Conservation (phyloP, 192 early-diverging fungal genomes). For the Rhizoclosmatium globosum region DNA sequence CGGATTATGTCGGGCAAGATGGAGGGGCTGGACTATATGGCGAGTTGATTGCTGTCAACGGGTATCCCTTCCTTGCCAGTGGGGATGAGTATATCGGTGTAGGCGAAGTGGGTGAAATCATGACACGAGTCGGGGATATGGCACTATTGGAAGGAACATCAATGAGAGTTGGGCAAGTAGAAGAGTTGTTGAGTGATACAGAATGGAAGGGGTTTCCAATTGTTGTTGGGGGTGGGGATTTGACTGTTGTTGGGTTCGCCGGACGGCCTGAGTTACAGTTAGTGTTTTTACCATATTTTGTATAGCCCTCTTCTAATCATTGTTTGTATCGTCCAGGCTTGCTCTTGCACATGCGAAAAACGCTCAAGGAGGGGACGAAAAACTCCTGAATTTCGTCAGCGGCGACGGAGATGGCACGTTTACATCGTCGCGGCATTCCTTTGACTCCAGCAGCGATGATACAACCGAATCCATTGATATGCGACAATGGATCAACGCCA, state of each 20-base stretch:
- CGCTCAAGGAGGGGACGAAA: not conserved
- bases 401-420: constrained; percentile 9
- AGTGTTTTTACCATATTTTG: constrained; percentile 53
- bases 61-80: constrained; percentile 62
- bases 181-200: constrained; percentile 57
- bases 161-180: constrained; percentile 54
- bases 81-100: constrained; percentile 48
- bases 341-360: constrained; percentile 16
- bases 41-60: constrained; percentile 55
- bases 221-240: constrained; percentile 33
- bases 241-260: constrained; percentile 77
- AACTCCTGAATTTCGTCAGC: constrained; percentile 14
- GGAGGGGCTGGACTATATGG: constrained; percentile 73
- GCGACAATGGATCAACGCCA: constrained; percentile 57
- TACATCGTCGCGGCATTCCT: not conserved
- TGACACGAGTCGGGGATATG: constrained; percentile 50
- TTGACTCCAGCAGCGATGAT: constrained; percentile 16
- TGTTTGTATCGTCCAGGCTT: not conserved
- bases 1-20: constrained; percentile 67
- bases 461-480: constrained; percentile 43
- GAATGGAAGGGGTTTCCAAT: constrained; percentile 63
- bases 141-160: constrained; percentile 43
- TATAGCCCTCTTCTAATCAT: not conserved
- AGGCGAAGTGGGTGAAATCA: constrained; percentile 42
- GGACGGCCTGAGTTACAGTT: constrained; percentile 82